Percentiles rank a stretch among this genome's conserved stretches.
Evolutionary conservation across 805 yeast species (phyloP).

Genomic region (Candida pseudoglaebosa): DNA sequence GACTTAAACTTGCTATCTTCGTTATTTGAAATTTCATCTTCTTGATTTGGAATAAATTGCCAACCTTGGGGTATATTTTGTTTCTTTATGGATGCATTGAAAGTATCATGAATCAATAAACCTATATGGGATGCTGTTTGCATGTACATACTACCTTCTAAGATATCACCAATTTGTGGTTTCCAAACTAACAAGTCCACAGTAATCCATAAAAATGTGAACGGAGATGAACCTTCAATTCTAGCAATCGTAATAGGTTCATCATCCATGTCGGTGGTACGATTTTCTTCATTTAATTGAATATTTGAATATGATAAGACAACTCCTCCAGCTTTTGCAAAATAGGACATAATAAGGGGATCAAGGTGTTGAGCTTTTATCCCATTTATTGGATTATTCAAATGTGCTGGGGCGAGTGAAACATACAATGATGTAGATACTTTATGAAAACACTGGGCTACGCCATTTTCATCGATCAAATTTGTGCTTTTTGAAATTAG

Average conservation of each 20-base stretch:
- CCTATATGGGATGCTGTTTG: constrained; percentile 96
- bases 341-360: constrained; percentile 82
- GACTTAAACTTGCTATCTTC: constrained; percentile 39
- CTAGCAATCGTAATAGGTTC: constrained; percentile 51
- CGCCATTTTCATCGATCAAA: constrained; percentile 38
- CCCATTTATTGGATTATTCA: constrained; percentile 69
- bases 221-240: constrained; percentile 77
- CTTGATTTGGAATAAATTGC: constrained; percentile 79
- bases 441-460: constrained; percentile 66
- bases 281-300: constrained; percentile 43
- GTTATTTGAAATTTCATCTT: constrained; percentile 44
- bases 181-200: constrained; percentile 86
- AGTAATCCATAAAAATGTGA: constrained; percentile 80
- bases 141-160: constrained; percentile 86
- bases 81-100: constrained; percentile 88
- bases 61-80: constrained; percentile 81
- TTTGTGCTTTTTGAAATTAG: constrained; percentile 29
- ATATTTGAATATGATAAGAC: constrained; percentile 76
- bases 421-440: constrained; percentile 65
- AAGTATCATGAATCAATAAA: constrained; percentile 83
- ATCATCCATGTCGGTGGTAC: constrained; percentile 28
- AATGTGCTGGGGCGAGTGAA: constrained; percentile 82
- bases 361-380: constrained; percentile 85
- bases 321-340: constrained; percentile 70
- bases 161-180: constrained; percentile 80